These are phyloP conservation scores for Termitomyces sp. DNA, from an alignment of 768 basidiomycete species.

Conservation along the genomic window DNA sequence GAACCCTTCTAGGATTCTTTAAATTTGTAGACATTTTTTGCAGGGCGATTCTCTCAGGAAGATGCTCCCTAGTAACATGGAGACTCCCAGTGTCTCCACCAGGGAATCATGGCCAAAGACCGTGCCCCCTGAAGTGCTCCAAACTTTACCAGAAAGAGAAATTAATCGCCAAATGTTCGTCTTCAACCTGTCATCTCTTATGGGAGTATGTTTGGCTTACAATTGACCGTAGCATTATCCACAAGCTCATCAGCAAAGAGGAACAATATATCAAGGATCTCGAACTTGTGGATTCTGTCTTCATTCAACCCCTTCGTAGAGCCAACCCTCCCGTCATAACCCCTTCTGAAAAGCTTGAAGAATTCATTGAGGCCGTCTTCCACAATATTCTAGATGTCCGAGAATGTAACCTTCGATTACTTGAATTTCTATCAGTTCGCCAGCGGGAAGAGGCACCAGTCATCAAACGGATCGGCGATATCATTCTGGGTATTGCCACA, in stretches of 20 bases:
- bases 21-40: not conserved
- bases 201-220: slow-evolving; percentile 3
- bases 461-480: slow-evolving; percentile 83
- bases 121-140: slow-evolving; percentile 38
- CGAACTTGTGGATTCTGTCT: slow-evolving; percentile 73
- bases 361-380: slow-evolving; percentile 87
- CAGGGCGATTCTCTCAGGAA: slow-evolving; percentile 30
- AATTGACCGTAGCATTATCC: slow-evolving; percentile 56
- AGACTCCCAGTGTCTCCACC: slow-evolving; percentile 41
- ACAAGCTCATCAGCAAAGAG: slow-evolving; percentile 87
- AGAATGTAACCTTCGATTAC: slow-evolving; percentile 71
- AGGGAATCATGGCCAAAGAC: slow-evolving; percentile 48
- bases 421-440: slow-evolving; percentile 84
- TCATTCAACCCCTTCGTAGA: slow-evolving; percentile 44
- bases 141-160: slow-evolving; percentile 66
- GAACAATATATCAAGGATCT: slow-evolving; percentile 89
- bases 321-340: slow-evolving; percentile 45
- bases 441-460: slow-evolving; percentile 84
- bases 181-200: not conserved
- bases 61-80: slow-evolving; percentile 19
- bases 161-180: slow-evolving; percentile 75
- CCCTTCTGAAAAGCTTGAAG: slow-evolving; percentile 53
- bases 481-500: slow-evolving; percentile 82
- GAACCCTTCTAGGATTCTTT: not conserved
- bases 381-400: slow-evolving; percentile 83